Evolutionary conservation across 768 basidiomycete species (phyloP).

Genomic region (Lentinula boryana): DNA sequence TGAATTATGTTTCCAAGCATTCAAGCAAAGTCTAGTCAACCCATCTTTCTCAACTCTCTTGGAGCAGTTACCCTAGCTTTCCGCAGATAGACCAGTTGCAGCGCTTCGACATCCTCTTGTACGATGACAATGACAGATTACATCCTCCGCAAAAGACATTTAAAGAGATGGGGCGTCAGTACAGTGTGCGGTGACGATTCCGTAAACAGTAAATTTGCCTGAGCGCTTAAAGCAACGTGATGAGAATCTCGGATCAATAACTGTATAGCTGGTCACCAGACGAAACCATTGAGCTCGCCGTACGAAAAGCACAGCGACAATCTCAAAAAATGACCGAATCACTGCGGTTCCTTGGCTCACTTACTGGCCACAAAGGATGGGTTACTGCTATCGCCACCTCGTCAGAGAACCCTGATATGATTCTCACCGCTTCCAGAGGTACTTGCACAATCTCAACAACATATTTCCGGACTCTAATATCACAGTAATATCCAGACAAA

Average conservation of each 20-base stretch:
- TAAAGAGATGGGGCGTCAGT: too few relatives aligned
- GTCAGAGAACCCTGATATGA: constrained; percentile 98
- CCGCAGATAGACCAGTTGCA: too few relatives aligned
- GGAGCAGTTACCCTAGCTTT: too few relatives aligned
- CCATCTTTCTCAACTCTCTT: too few relatives aligned
- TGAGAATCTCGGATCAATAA: constrained; percentile 1
- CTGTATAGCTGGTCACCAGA: not conserved
- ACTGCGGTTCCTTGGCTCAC: constrained; percentile 85
- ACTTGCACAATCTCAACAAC: constrained; percentile 21
- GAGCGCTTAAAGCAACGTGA: not conserved
- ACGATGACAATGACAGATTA: too few relatives aligned
- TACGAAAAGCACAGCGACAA: constrained; percentile 11
- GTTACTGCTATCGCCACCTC: constrained; percentile 98
- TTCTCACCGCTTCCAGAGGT: constrained; percentile 98
- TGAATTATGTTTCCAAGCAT: too few relatives aligned
- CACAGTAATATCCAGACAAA: constrained; percentile 67
- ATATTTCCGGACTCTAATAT: constrained; percentile 18
- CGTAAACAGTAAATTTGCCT: too few relatives aligned
- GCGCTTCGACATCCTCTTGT: too few relatives aligned
- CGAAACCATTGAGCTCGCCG: constrained; percentile 8
- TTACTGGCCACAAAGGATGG: constrained; percentile 94
- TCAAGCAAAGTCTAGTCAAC: too few relatives aligned
- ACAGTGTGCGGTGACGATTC: too few relatives aligned
- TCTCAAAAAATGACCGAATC: constrained; percentile 65
- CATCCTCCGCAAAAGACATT: too few relatives aligned